Conservation (phyloP, 2,329 filamentous ascomycete genomes). For the Pseudonectria buxi region DNA sequence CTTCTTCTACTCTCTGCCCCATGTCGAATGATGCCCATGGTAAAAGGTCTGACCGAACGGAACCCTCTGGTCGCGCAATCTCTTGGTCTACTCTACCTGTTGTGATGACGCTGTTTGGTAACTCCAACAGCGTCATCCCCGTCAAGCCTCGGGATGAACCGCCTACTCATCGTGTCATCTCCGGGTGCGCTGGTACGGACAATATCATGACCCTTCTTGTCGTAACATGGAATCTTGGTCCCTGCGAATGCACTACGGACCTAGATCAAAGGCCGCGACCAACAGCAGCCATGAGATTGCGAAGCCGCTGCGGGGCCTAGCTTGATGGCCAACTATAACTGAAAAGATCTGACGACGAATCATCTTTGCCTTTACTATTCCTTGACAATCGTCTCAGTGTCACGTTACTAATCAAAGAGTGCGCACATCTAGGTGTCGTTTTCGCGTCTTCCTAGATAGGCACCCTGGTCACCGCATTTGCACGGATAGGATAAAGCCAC, state of each 20-base stretch:
- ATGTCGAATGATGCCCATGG: slow-evolving; percentile 49
- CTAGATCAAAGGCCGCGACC: slow-evolving; percentile 55
- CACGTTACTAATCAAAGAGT: no score
- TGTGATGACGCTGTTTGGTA: slow-evolving; percentile 6
- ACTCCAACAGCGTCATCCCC: slow-evolving; percentile 5
- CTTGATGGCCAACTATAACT: slow-evolving; percentile 51
- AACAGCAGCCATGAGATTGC: slow-evolving; percentile 33
- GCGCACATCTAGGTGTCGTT: no score
- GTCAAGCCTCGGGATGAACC: background rate
- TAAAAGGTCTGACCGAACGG: slow-evolving; percentile 58
- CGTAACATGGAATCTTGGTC: slow-evolving; percentile 48
- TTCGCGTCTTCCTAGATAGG: no score
- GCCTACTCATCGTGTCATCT: slow-evolving; percentile 4
- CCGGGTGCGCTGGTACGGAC: slow-evolving; percentile 10
- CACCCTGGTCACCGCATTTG: no score
- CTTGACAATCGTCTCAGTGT: no score
- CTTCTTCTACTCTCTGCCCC: slow-evolving; percentile 2
- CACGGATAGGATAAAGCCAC: no score
- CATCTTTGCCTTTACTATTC: slow-evolving; percentile 1
- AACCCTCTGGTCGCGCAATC: slow-evolving; percentile 40
- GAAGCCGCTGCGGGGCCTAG: slow-evolving; percentile 45
- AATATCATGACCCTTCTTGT: slow-evolving; percentile 22
- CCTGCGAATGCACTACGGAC: slow-evolving; percentile 35
- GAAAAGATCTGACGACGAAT: slow-evolving; percentile 65
- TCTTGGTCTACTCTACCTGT: slow-evolving; percentile 11